Evolutionary conservation across 2,329 filamentous ascomycete species (phyloP), one percentile per base, ranked within the genome.

Genomic region (Fusarium poae): DNA sequence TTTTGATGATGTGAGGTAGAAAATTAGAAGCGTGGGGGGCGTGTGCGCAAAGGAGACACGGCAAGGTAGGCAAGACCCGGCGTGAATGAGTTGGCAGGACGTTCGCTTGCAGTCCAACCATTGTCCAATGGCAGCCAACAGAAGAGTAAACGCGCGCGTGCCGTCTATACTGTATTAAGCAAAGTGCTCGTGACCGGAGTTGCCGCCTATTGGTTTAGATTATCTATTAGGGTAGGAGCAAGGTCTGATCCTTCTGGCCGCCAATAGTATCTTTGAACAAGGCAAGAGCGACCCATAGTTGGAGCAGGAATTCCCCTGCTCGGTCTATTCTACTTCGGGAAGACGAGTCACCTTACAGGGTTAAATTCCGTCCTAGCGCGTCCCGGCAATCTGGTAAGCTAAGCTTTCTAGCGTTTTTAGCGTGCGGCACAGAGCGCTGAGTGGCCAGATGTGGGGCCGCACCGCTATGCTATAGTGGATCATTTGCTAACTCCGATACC

Each of bases 321-420:
- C 60, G 50, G 59, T 1, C 30, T 20, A 61, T 54, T 7, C 53
- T 42, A 12, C 18, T 48, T 64, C 25, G 15, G 53, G 63, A 46
- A 59, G 43, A 54, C 35, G 60, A 57, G 60, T 32, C 46, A 64
- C 52, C 39, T 59, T 12, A 13, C 61, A 64, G 40, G 57, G 45
- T 34, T 49, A 1, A 5, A 27, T 4, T 16, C 39, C 65, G 45
- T 72, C 37, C 75, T 80, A 80, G 79, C 74, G 77, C 67, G 73
- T 76, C 75, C 64, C 79, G 79, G 71, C 75, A 78, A 68, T 68
- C 70, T 77, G 79, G 79, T 75, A 78, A 71, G 73, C 78, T 74
- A 77, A 72, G 54, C 52, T 58, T 68, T 70, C 32, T 58, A 70
- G 68, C 34, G 39, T 39, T 11, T 20, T 57, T 69, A 65, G 65